Base-by-base conservation (phyloP, 768 basidiomycete species). In the Astraeus odoratus region DNA sequence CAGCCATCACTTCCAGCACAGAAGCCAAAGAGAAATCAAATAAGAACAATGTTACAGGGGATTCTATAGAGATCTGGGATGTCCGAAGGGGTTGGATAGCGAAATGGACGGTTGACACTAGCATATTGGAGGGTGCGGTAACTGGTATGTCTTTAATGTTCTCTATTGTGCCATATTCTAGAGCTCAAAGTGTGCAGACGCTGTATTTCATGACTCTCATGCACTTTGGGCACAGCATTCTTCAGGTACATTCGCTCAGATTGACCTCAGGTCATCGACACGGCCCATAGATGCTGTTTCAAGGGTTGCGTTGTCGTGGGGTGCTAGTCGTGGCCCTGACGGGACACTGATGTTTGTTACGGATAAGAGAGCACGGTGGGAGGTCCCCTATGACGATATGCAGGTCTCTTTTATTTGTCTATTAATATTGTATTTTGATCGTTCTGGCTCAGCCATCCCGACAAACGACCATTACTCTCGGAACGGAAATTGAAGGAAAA, bases 51-150 rank as follows among this genome's bases (percentile, higher is more conserved):
- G 33, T 34, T 9, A 40, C 54, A 3, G 76, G 80, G 3, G 83
- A 88, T 55, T 67, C 78, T 0, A 71, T 89, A 24, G 88, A 91
- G 54, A 81, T 92, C 19, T 93, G 90, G 90, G 89, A 93, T 59
- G 85, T 86, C 1, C 71, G 89, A 43, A 70, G 90, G 38, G 76
- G 78, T 0, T 87, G 83, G 76, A 73, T 91, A 39, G 82, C 85
- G 5, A 93, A 92, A 64, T 92, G 89, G 84, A 74, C 76, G 2
- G 75, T 90, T 9, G 73, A 70, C 18, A 78, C 80, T 12, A 78
- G 77, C 10, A 69, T 75, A 4, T 69, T 67, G 1, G 88, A 91
- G 47, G 84, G 87, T 5, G 81, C 81, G 19, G 78, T 85, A 3
- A 82, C 82, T 10, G 89, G 89, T 89, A 51, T 22, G 73, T 56